These are phyloP conservation scores for Sphaerulina musiva DNA, from an alignment of 2,329 filamentous ascomycete species.

Conservation along the genomic window DNA sequence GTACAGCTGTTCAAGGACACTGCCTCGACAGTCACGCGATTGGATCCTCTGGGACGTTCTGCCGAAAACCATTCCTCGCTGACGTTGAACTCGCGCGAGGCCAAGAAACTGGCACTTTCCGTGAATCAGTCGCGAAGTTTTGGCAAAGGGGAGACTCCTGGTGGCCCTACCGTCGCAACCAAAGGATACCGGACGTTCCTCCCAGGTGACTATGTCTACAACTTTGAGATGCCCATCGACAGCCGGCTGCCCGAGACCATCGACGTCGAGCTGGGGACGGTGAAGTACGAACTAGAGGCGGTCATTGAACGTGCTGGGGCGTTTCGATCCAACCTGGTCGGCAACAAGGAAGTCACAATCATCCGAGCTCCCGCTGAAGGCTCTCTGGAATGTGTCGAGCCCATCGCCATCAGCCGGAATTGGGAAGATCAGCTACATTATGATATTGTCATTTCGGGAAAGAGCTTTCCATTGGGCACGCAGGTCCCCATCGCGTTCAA, in stretches of 20 bases:
- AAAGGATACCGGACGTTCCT: slow-evolving; percentile 84
- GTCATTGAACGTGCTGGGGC: slow-evolving; percentile 79
- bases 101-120: slow-evolving; percentile 68
- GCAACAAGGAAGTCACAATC: slow-evolving; percentile 72
- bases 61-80: slow-evolving; percentile 38
- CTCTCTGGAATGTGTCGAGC: slow-evolving; percentile 83
- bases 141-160: slow-evolving; percentile 65
- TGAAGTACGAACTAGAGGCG: slow-evolving; percentile 82
- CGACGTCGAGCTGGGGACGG: slow-evolving; percentile 75
- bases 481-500: slow-evolving; percentile 92
- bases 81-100: slow-evolving; percentile 45
- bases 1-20: slow-evolving; percentile 49
- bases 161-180: slow-evolving; percentile 54
- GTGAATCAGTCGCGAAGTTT: slow-evolving; percentile 80
- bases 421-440: slow-evolving; percentile 96
- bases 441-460: slow-evolving; percentile 91
- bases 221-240: slow-evolving; percentile 78
- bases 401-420: slow-evolving; percentile 84
- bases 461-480: slow-evolving; percentile 83
- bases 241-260: slow-evolving; percentile 75
- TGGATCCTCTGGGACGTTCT: slow-evolving; percentile 28
- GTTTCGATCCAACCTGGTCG: slow-evolving; percentile 81
- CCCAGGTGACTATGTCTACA: slow-evolving; percentile 65
- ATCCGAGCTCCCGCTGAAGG: slow-evolving; percentile 81
- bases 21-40: slow-evolving; percentile 31